Evolutionary conservation across 2,329 filamentous ascomycete genomes (phyloP).

Genomic region (Nakataea oryzae): DNA sequence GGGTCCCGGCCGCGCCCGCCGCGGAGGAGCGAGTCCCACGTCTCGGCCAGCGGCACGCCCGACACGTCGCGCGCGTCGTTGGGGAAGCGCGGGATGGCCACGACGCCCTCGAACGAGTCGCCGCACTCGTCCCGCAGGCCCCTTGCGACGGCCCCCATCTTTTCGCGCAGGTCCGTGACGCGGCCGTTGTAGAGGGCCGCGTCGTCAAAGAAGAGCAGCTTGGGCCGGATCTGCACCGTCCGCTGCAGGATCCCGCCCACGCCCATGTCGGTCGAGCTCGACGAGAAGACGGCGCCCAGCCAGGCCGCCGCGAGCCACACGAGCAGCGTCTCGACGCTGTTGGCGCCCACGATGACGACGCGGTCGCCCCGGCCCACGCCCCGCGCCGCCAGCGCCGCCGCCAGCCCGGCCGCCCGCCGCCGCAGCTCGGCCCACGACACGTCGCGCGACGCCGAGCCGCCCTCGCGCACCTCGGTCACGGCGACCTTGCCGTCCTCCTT

Average conservation of each 20-base stretch:
- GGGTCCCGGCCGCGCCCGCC: conserved; percentile 7
- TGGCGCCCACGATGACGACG: conserved; percentile 64
- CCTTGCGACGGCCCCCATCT: conserved; percentile 56
- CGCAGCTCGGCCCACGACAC: conserved; percentile 61
- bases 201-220: conserved; percentile 76
- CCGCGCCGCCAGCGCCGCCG: conserved; percentile 53
- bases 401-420: conserved; percentile 42
- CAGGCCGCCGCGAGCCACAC: conserved; percentile 61
- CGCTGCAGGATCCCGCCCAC: conserved; percentile 67
- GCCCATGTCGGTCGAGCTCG: conserved; percentile 74
- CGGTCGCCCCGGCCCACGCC: conserved; percentile 65
- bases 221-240: conserved; percentile 63
- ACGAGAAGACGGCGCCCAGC: conserved; percentile 66
- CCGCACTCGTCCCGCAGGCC: conserved; percentile 48
- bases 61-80: conserved; percentile 45
- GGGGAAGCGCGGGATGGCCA: conserved; percentile 58
- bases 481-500: conserved; percentile 67
- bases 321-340: conserved; percentile 63
- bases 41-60: conserved; percentile 34
- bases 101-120: conserved; percentile 47
- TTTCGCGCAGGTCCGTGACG: conserved; percentile 57
- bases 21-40: conserved; percentile 18
- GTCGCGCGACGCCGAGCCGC: conserved; percentile 37
- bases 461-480: conserved; percentile 63
- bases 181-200: conserved; percentile 72